phyloP scores from a whole-genome alignment of 441 rosid species.

The Gossypium davidsonii region DNA sequence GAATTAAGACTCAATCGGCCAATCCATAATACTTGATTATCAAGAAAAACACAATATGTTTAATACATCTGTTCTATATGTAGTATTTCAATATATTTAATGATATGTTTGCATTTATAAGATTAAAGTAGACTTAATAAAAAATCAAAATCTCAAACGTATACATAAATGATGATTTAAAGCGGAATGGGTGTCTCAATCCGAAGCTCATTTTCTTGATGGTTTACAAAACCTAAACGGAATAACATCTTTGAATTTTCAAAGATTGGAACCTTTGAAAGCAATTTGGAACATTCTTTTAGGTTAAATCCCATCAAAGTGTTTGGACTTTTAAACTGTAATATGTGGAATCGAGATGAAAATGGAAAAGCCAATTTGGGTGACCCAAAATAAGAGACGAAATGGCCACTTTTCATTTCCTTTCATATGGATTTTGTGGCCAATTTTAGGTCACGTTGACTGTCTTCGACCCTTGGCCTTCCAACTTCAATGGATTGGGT shows the following conservation, averaged over 20 bases:
- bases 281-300: background rate
- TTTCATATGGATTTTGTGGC: background rate
- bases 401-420: background rate
- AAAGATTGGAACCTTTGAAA: background rate
- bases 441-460: background rate
- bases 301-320: background rate
- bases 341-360: background rate
- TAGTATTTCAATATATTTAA: no score
- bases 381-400: slow-evolving; percentile 21
- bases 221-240: background rate
- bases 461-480: background rate
- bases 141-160: no score
- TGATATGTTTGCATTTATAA: no score
- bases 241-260: background rate
- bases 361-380: slow-evolving; percentile 12
- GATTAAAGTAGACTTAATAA: no score
- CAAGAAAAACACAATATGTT: no score
- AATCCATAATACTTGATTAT: no score
- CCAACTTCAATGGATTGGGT: background rate
- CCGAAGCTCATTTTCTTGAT: background rate
- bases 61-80: no score
- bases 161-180: background rate
- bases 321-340: background rate
- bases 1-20: no score
- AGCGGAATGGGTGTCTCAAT: background rate